These are phyloP conservation scores for Gamsiella multidivaricata DNA, from an alignment of 192 early-diverging fungal species.

Conservation along the genomic window DNA sequence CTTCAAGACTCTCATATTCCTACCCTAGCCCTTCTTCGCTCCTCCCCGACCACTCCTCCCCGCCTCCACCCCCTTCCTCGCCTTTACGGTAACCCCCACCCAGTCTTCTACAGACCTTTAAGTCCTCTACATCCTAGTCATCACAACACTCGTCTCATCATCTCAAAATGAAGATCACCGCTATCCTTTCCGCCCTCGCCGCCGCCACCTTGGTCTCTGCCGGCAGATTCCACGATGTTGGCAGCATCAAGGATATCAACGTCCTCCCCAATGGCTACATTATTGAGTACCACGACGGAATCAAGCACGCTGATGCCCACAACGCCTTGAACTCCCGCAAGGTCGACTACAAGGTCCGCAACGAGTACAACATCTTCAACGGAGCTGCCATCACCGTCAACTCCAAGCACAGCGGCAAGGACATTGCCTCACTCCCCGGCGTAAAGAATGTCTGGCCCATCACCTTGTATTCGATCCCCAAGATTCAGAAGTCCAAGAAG, in stretches of 20 bases:
- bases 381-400: slow-evolving; percentile 57
- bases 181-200: slow-evolving; percentile 37
- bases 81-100: slow-evolving; percentile 11
- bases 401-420: slow-evolving; percentile 29
- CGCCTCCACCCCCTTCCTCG: slow-evolving; percentile 6
- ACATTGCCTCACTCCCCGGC: slow-evolving; percentile 30
- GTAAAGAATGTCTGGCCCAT: slow-evolving; percentile 62
- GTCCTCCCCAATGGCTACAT: slow-evolving; percentile 24
- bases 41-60: neutral
- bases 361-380: slow-evolving; percentile 61
- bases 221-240: slow-evolving; percentile 24
- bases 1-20: slow-evolving; percentile 16
- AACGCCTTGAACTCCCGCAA: slow-evolving; percentile 27
- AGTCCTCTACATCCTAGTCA: neutral
- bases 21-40: neutral
- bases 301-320: slow-evolving; percentile 14
- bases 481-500: slow-evolving; percentile 18
- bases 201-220: slow-evolving; percentile 39
- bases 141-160: neutral
- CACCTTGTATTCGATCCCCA: slow-evolving; percentile 47
- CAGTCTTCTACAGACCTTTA: slow-evolving; percentile 12
- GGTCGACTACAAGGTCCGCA: slow-evolving; percentile 41
- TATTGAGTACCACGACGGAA: slow-evolving; percentile 31
- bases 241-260: neutral
- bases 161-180: slow-evolving; percentile 32